phyloP scores from a whole-genome alignment of 2,329 filamentous ascomycete genomes.

The Chaetoscypha palmicola region DNA sequence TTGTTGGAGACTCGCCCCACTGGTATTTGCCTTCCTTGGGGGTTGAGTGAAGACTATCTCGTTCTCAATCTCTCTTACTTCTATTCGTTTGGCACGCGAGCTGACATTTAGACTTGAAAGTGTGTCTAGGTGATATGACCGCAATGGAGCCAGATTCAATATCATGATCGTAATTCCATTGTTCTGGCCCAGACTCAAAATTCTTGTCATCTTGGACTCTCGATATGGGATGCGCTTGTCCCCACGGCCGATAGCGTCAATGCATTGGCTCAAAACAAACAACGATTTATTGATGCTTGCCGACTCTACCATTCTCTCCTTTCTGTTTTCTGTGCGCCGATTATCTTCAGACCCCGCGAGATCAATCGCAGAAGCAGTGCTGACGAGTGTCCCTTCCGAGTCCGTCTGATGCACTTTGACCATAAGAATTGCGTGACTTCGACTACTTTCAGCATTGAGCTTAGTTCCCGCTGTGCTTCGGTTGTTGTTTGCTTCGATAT shows the following conservation, averaged over 20 bases:
- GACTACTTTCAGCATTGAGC: conserved; percentile 83
- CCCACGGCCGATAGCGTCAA: conserved; percentile 79
- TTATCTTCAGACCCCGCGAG: conserved; percentile 95
- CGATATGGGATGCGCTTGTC: conserved; percentile 81
- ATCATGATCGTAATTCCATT: conserved; percentile 96
- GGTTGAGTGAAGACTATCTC: conserved; percentile 80
- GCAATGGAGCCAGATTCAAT: conserved; percentile 83
- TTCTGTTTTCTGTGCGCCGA: conserved; percentile 85
- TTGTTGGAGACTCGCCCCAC: conserved; percentile 38
- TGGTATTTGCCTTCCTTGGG: conserved; percentile 45
- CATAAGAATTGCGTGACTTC: conserved; percentile 84
- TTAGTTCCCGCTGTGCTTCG: conserved; percentile 85
- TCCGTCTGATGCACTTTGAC: conserved; percentile 79
- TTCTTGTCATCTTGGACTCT: conserved; percentile 91
- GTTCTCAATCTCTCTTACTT: conserved; percentile 92
- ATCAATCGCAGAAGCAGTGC: conserved; percentile 89
- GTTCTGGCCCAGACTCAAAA: conserved; percentile 86
- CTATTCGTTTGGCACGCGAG: conserved; percentile 91
- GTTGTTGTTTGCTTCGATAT: conserved; percentile 88
- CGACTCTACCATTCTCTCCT: conserved; percentile 87
- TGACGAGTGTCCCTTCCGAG: conserved; percentile 60
- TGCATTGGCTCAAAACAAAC: conserved; percentile 89
- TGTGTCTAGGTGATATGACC: conserved; percentile 89
- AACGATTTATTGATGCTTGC: conserved; percentile 97
- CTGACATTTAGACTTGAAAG: conserved; percentile 91